Percentiles rank a stretch among this genome's conserved stretches.
phyloP scores from a whole-genome alignment of 2,329 filamentous ascomycete genomes.

The Trichophyton benhamiae region DNA sequence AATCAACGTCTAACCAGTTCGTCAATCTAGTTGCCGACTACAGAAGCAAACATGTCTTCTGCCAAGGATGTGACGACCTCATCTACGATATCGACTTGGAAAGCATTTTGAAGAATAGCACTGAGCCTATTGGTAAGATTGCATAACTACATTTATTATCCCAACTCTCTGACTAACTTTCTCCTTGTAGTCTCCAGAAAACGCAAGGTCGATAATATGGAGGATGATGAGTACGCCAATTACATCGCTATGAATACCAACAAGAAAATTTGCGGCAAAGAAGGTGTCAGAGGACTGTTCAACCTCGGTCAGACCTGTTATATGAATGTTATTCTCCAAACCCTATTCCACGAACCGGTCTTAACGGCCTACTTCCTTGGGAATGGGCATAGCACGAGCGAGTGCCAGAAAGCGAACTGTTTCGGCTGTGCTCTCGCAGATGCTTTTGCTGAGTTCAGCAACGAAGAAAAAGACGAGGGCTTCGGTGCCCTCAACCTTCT shows the following conservation, averaged over 20 bases:
- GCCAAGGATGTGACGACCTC: conserved; percentile 30
- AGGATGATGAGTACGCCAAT: conserved; percentile 52
- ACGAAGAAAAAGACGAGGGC: conserved; percentile 59
- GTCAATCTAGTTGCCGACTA: conserved; percentile 28
- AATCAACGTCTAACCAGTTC: conserved; percentile 10
- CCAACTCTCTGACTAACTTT: neutral
- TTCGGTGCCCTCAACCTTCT: conserved; percentile 85
- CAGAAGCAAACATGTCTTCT: conserved; percentile 28
- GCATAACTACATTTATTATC: neutral
- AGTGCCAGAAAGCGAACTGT: conserved; percentile 51
- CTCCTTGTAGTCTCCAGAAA: conserved; percentile 20
- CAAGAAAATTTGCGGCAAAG: conserved; percentile 69
- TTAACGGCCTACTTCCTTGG: conserved; percentile 84
- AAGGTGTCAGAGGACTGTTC: conserved; percentile 81
- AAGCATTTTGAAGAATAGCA: conserved; percentile 19
- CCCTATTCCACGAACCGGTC: conserved; percentile 83
- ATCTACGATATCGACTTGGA: conserved; percentile 33
- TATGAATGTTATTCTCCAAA: conserved; percentile 91
- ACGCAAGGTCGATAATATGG: conserved; percentile 22
- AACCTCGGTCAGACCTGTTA: conserved; percentile 99
- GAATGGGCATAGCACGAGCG: conserved; percentile 69
- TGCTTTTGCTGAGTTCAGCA: conserved; percentile 52
- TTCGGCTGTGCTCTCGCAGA: conserved; percentile 51
- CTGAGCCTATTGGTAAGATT: conserved; percentile 1
- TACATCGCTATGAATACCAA: conserved; percentile 70